phyloP scores from a whole-genome alignment of 805 yeast species.

The Maudiozyma barnettii region DNA sequence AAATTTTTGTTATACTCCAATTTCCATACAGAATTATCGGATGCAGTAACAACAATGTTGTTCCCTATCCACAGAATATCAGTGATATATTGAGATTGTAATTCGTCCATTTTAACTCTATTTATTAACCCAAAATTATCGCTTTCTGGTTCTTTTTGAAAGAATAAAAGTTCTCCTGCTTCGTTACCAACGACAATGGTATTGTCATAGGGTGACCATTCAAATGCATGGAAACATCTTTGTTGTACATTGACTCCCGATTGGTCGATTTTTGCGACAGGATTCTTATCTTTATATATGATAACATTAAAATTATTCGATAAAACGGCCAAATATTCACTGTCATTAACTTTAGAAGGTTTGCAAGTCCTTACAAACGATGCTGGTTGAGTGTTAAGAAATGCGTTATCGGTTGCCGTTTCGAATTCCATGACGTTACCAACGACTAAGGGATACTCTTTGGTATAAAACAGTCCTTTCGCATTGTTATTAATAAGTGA shows the following conservation, averaged over 20 bases:
- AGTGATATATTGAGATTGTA: conserved; percentile 16
- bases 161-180: conserved; percentile 15
- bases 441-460: conserved; percentile 14
- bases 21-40: conserved; percentile 21
- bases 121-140: background rate
- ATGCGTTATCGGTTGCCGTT: conserved; percentile 12
- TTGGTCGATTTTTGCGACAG: conserved; percentile 17
- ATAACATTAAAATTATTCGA: conserved; percentile 24
- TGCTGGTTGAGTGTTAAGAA: conserved; percentile 24
- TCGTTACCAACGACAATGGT: conserved; percentile 22
- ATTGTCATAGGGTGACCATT: conserved; percentile 20
- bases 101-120: background rate
- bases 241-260: conserved; percentile 2
- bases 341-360: conserved; percentile 15
- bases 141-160: background rate
- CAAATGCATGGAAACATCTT: conserved; percentile 22
- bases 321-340: conserved; percentile 17
- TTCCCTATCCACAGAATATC: conserved; percentile 11
- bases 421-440: conserved; percentile 24
- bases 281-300: conserved; percentile 11
- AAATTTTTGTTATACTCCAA: background rate
- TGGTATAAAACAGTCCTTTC: conserved; percentile 21
- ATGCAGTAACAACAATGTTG: conserved; percentile 9
- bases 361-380: conserved; percentile 15
- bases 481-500: conserved; percentile 11